Percentiles rank a stretch among this genome's conserved stretches.
Conservation (phyloP, 1,284 basidiomycete species). For the Xerocomus cyaneibrunnescens region DNA sequence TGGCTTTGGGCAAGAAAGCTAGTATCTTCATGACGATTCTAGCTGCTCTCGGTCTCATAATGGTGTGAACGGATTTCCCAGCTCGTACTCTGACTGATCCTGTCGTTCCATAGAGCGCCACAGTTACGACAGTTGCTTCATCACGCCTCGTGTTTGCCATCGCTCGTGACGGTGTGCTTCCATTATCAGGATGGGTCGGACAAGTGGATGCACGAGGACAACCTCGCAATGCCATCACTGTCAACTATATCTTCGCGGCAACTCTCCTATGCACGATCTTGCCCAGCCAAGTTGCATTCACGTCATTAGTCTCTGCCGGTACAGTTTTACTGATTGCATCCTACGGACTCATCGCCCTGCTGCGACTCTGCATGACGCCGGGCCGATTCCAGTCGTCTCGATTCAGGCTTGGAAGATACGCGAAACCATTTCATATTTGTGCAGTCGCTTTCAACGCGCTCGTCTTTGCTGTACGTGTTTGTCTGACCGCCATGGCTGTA, state of each 20-base stretch:
- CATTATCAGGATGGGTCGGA: conserved; percentile 78
- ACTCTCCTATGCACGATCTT: conserved; percentile 77
- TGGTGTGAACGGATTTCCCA: conserved; percentile 47
- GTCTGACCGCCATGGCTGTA: neutral
- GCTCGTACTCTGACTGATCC: neutral
- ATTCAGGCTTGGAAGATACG: conserved; percentile 66
- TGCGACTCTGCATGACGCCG: conserved; percentile 75
- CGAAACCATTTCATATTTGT: conserved; percentile 65
- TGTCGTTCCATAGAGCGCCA: conserved; percentile 61
- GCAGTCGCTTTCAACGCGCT: conserved; percentile 71
- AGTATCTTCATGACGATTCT: conserved; percentile 83
- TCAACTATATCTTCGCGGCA: conserved; percentile 76
- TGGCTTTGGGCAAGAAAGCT: conserved; percentile 74
- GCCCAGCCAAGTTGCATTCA: conserved; percentile 85
- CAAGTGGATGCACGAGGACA: conserved; percentile 67
- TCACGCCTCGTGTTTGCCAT: conserved; percentile 85
- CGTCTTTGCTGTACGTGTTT: conserved; percentile 61
- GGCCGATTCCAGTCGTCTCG: conserved; percentile 67
- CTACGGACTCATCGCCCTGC: conserved; percentile 73
- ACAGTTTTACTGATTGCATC: conserved; percentile 80
- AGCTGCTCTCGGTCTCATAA: conserved; percentile 72
- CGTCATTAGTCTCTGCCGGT: conserved; percentile 79
- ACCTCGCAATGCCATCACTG: conserved; percentile 77
- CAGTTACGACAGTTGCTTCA: conserved; percentile 78
- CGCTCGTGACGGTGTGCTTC: conserved; percentile 84